phyloP scores from a whole-genome alignment of 2,329 filamentous ascomycete genomes.

The Dactylellina cionopaga region DNA sequence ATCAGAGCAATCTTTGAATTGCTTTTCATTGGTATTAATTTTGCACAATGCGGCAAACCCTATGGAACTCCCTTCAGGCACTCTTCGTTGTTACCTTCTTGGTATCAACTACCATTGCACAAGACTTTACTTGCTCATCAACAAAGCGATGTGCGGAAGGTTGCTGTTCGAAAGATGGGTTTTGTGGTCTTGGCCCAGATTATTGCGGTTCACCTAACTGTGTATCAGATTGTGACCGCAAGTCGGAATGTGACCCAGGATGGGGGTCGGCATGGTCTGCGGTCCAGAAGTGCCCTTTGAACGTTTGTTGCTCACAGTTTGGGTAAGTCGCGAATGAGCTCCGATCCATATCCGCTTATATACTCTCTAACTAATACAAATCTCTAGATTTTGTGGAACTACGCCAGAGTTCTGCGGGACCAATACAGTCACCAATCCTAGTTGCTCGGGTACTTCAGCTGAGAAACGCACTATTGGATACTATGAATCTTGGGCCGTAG shows the following conservation, averaged over 20 bases:
- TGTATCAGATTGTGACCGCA: background rate
- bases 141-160: background rate
- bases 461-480: constrained; percentile 52
- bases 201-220: constrained; percentile 9
- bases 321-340: background rate
- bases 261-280: constrained; percentile 7
- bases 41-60: background rate
- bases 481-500: constrained; percentile 42
- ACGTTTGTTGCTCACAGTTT: constrained; percentile 28
- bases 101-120: background rate
- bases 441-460: constrained; percentile 4
- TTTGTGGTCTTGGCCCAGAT: constrained; percentile 16
- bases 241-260: constrained; percentile 17
- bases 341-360: background rate
- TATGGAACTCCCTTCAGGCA: background rate
- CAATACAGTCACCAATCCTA: constrained; percentile 1
- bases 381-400: constrained; percentile 41
- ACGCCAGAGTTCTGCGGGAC: constrained; percentile 45
- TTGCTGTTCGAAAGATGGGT: constrained; percentile 8
- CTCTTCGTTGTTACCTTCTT: background rate
- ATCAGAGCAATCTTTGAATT: too few relatives aligned
- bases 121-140: constrained; percentile 7
- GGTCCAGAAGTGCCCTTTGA: constrained; percentile 12
- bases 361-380: background rate
- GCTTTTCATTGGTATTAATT: background rate